Percentiles rank a stretch among this genome's conserved stretches.
phyloP scores from a whole-genome alignment of 345 rosid species.

The Linum lewisii region DNA sequence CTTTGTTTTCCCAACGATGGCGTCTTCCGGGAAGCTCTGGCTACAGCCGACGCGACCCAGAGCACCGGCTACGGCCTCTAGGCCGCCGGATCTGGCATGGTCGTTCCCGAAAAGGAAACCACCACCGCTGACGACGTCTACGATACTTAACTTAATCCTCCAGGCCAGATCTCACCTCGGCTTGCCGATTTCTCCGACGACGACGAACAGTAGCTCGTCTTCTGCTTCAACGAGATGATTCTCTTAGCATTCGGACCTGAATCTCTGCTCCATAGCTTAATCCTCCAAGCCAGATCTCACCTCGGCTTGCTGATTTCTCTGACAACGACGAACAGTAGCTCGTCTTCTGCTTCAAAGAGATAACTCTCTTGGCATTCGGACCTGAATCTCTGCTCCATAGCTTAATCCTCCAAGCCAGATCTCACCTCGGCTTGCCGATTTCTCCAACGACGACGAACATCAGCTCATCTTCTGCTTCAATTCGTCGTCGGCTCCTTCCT shows the following conservation, averaged over 20 bases:
- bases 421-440: constrained; percentile 1
- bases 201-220: background rate
- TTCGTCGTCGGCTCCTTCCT: constrained; percentile 1
- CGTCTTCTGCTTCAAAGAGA: background rate
- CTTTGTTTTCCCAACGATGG: too few relatives aligned
- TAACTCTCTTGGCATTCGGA: constrained; percentile 16
- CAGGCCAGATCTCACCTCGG: constrained; percentile 5
- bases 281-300: constrained; percentile 6
- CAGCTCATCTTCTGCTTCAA: background rate
- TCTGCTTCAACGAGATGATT: background rate
- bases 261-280: constrained; percentile 20
- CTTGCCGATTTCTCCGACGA: background rate
- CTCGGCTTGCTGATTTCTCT: background rate
- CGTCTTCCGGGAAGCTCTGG: too few relatives aligned
- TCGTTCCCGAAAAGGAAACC: constrained; percentile 17
- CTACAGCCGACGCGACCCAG: constrained; percentile 12
- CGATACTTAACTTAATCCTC: background rate
- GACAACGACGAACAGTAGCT: background rate
- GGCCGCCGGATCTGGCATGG: constrained; percentile 32
- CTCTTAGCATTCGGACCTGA: constrained; percentile 26
- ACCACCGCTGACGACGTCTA: constrained; percentile 3
- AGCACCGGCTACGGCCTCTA: constrained; percentile 28
- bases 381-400: constrained; percentile 31
- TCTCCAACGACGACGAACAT: background rate
- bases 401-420: constrained; percentile 5